phyloP scores from a whole-genome alignment of 805 yeast genomes.

The Saccharomycopsis fermentans region DNA sequence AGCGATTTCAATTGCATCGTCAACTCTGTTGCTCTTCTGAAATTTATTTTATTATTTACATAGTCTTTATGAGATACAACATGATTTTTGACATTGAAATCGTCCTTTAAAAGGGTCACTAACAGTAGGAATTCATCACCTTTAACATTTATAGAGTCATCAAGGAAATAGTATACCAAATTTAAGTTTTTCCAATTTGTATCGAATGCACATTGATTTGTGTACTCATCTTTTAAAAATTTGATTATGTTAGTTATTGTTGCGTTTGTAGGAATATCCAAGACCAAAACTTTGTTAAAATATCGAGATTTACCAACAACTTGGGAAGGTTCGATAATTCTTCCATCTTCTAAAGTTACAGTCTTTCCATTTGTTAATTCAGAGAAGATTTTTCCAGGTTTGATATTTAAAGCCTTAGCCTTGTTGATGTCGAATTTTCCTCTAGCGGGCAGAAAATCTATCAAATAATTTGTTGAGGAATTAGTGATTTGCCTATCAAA shows the following conservation, averaged over 20 bases:
- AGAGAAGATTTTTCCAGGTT: slow-evolving; percentile 50
- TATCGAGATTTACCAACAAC: slow-evolving; percentile 55
- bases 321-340: slow-evolving; percentile 50
- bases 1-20: slow-evolving; percentile 49
- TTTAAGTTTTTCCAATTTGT: slow-evolving; percentile 28
- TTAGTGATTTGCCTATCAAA: slow-evolving; percentile 18
- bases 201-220: neutral
- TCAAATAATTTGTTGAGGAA: slow-evolving; percentile 53
- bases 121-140: slow-evolving; percentile 37
- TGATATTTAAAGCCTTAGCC: slow-evolving; percentile 63
- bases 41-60: slow-evolving; percentile 51
- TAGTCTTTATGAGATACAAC: slow-evolving; percentile 63
- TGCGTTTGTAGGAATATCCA: slow-evolving; percentile 57
- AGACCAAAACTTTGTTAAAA: slow-evolving; percentile 50
- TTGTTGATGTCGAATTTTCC: slow-evolving; percentile 64
- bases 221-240: neutral
- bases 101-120: slow-evolving; percentile 26
- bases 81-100: slow-evolving; percentile 46
- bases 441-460: slow-evolving; percentile 54
- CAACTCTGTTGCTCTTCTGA: slow-evolving; percentile 42
- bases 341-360: slow-evolving; percentile 51
- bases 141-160: slow-evolving; percentile 43
- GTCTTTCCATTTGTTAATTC: slow-evolving; percentile 49
- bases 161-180: slow-evolving; percentile 67
- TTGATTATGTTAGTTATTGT: slow-evolving; percentile 29